Percentiles rank a stretch among this genome's conserved stretches.
phyloP scores from a whole-genome alignment of 176 grass and related monocot genomes.

The Stipa capillata region DNA sequence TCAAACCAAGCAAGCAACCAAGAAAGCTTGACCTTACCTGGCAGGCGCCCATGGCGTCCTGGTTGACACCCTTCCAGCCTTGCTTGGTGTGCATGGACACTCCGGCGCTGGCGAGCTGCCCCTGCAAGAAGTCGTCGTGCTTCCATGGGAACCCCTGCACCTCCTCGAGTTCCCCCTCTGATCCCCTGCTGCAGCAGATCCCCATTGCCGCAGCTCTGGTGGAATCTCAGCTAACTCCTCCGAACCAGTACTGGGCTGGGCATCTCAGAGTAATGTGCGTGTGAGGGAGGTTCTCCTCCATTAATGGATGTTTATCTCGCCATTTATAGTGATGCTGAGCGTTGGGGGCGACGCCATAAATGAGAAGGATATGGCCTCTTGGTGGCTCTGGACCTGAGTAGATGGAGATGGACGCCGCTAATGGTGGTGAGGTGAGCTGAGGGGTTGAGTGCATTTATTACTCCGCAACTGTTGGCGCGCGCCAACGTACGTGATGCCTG shows the following conservation, averaged over 20 bases:
- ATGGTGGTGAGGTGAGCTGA: not conserved
- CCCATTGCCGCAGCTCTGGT: conserved; percentile 54
- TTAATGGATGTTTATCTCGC: not conserved
- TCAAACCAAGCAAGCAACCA: not conserved
- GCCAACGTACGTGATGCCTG: not conserved
- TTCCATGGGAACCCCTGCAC: conserved; percentile 34
- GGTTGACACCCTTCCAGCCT: conserved; percentile 89
- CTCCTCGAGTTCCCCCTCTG: conserved; percentile 29
- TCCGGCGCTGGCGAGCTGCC: conserved; percentile 32
- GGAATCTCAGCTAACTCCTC: not conserved
- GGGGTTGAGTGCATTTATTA: not conserved
- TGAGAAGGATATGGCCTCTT: not conserved
- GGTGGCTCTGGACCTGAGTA: not conserved
- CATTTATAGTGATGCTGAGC: not conserved
- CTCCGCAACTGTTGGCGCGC: not conserved
- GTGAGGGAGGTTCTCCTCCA: not conserved
- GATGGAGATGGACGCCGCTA: conserved; percentile 1
- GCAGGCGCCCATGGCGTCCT: conserved; percentile 79
- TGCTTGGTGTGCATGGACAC: conserved; percentile 80
- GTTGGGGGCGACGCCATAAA: not conserved
- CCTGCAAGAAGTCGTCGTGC: conserved; percentile 32
- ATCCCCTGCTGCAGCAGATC: conserved; percentile 60
- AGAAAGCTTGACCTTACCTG: conserved; percentile 38
- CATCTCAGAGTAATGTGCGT: conserved; percentile 9
- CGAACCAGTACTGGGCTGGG: not conserved